These are phyloP conservation scores for Ascomycota sp. DNA, from an alignment of 2,329 filamentous ascomycete species.

Conservation along the genomic window DNA sequence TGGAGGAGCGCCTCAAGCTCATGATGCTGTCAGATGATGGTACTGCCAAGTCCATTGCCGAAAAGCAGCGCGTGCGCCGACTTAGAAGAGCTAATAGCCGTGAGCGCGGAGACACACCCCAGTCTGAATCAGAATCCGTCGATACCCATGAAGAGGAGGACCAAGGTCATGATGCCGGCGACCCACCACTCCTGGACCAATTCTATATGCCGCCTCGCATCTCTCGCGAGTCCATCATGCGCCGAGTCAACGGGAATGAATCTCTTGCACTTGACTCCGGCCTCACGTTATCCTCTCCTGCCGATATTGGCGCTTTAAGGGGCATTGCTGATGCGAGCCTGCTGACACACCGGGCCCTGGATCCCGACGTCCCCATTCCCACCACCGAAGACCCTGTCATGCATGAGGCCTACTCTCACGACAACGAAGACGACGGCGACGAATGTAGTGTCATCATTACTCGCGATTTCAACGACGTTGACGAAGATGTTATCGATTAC, in stretches of 20 bases:
- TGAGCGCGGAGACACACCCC: conserved; percentile 26
- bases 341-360: conserved; percentile 20
- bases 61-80: conserved; percentile 47
- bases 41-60: conserved; percentile 34
- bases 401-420: conserved; percentile 28
- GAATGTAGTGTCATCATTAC: conserved; percentile 51
- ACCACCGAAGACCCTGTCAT: conserved; percentile 55
- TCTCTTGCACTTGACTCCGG: conserved; percentile 36
- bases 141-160: conserved; percentile 21
- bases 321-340: conserved; percentile 33
- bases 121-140: conserved; percentile 16
- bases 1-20: conserved; percentile 68
- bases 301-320: conserved; percentile 13
- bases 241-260: conserved; percentile 55
- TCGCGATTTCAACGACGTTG: conserved; percentile 38
- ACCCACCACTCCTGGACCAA: conserved; percentile 37
- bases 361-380: conserved; percentile 79
- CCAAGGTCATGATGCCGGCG: conserved; percentile 38
- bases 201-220: conserved; percentile 58
- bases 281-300: conserved; percentile 42
- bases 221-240: conserved; percentile 81
- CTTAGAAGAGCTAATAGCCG: conserved; percentile 40
- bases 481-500: conserved; percentile 46
- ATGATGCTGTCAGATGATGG: conserved; percentile 68
- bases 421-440: conserved; percentile 13